Evolutionary conservation across 2,329 filamentous ascomycete species (phyloP), one percentile per base, ranked within the genome.

Genomic region (Ilyonectria robusta): DNA sequence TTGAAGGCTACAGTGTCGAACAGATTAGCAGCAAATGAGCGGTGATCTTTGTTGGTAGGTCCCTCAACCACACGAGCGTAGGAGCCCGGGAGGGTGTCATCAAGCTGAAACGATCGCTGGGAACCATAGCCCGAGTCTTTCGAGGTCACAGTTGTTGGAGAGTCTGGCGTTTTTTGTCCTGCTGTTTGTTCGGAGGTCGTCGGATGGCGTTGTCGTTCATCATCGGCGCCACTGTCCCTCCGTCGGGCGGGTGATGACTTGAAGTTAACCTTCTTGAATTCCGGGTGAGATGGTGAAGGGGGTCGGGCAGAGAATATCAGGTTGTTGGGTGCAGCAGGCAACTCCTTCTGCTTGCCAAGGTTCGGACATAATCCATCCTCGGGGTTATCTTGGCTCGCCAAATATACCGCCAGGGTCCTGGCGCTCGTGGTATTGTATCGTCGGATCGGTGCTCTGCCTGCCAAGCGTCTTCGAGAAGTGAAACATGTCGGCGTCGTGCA

Each of bases 361-460:
- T 82, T 78, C 1, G 85, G 85, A 56, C 94, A 97, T 0, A 97
- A 83, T 3, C 88, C 89, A 65, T 83, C 85, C 69, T 93, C 90
- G 0, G 94, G 90, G 70, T 96, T 89, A 73, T 95, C 92, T 76
- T 94, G 91, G 75, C 92, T 93, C 10, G 94, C 93, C 57, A 97
- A 86, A 75, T 93, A 93, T 62, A 93, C 88, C 13, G 94, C 94
- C 35, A 97, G 82, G 1, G 93, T 93, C 74, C 94, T 89, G 9
- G 94, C 94, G 75, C 94, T 97, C 51, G 94, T 89, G 23, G 92
- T 87, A 64, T 92, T 97, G 75, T 95, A 96, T 75, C 92, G 88
- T 67, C 94, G 91, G 72, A 94, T 88, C 2, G 94, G 94, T 1
- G 87, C 87, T 70, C 89, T 89, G 37, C 87, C 88, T 29, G 89